Evolutionary conservation across 176 grass and related monocot species (phyloP), one percentile per base, ranked within the genome.

Genomic region (Phyllostachys edulis): DNA sequence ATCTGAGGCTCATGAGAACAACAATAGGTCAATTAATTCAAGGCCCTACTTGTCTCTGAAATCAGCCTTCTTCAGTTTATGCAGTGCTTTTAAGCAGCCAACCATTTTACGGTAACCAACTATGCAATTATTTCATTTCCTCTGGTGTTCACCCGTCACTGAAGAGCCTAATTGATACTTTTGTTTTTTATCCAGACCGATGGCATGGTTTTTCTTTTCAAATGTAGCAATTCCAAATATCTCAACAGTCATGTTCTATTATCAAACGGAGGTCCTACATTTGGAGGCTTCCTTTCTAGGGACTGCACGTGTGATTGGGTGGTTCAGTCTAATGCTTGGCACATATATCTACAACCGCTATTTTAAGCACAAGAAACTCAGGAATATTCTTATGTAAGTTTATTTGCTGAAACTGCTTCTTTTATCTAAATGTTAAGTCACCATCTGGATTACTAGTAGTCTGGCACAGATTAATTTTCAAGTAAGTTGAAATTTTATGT

Each of bases 161-260:
- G 14, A 73, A 68, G 66, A 37, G 50, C 59, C 55, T 87, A 39
- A 83, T n/a, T 24, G 13, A 21, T 78, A 56, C 7, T 44, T 84
- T 82, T 67, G 34, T 78, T 69, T 77, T 74, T 38, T 47, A 41
- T 83, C 40, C 82, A 94, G 93, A 65, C 90, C 90, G 64, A 94
- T 94, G 90, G 83, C 88, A 69, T 94, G 93, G 93, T 94, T 94
- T 90, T 94, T 94, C 85, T 86, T 94, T 83, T 90, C 90, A 57
- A 90, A 92, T 27, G 73, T 86, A 81, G 82, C 83, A 86, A 71
- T 92, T 86, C 93, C 93, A 90, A 94, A 86, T 85, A 91, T 94
- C 76, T 94, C 93, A 40, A 90, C 93, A 69, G 85, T 88, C 60
- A 92, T 94, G 93, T 94, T 94, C 93, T 94, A 92, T 86, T 94